phyloP scores from a whole-genome alignment of 106 monocot genomes.

The Cymbidium sinense region DNA sequence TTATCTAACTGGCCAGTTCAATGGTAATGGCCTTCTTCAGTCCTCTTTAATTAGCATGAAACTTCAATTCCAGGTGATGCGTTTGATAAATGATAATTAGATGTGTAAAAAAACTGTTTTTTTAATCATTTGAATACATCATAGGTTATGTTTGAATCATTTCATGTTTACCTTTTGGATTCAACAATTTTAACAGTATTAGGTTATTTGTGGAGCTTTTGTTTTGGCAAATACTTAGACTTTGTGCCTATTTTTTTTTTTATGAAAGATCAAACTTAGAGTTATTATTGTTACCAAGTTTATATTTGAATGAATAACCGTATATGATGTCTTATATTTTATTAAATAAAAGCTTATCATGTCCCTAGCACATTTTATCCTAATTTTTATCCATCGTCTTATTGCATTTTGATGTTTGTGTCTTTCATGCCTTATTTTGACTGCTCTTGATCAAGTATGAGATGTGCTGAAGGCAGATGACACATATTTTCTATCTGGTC shows the following conservation, averaged over 20 bases:
- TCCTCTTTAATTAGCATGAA: neutral
- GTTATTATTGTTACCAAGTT: neutral
- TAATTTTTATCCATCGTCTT: no score
- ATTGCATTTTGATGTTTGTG: no score
- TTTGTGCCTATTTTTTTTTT: neutral
- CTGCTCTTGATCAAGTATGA: no score
- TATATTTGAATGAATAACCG: neutral
- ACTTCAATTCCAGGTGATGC: neutral
- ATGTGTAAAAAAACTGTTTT: neutral
- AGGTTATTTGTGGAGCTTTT: neutral
- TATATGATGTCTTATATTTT: neutral
- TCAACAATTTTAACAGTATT: neutral
- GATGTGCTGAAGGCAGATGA: no score
- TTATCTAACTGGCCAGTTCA: neutral
- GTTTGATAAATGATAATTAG: neutral
- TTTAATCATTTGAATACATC: neutral
- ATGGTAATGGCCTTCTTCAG: neutral
- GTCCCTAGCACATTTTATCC: neutral
- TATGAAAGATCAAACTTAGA: neutral
- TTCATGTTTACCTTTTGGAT: neutral
- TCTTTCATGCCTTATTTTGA: no score
- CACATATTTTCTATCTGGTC: no score
- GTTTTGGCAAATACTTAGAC: neutral
- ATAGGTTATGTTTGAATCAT: neutral
- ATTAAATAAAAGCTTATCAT: neutral